A percentile compares a stretch with the other conserved stretches of the same genome.
These are phyloP conservation scores for Umbelopsis ramanniana DNA, from an alignment of 192 early-diverging fungal genomes.

Conservation along the genomic window DNA sequence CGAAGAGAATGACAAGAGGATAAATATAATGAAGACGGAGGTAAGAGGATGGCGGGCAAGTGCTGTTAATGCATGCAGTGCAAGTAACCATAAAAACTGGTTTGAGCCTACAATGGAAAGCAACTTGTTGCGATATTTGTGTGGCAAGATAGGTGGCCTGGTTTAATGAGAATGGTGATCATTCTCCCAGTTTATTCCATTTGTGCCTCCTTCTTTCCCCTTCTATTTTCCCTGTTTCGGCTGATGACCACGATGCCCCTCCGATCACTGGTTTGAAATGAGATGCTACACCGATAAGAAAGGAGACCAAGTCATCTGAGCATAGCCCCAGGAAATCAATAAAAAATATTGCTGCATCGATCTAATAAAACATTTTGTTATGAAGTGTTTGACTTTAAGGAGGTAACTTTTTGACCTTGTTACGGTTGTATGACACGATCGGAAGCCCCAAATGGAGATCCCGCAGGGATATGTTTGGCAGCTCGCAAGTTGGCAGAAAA, in stretches of 20 bases:
- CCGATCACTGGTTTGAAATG: too few species aligned
- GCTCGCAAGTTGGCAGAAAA: not conserved
- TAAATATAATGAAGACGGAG: not conserved
- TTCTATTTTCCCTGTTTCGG: not conserved
- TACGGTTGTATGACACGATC: not conserved
- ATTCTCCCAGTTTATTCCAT: not conserved
- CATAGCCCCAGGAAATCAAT: not conserved
- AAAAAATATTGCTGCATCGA: too few species aligned
- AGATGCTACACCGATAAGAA: not conserved
- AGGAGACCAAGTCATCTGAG: not conserved
- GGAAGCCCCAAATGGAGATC: not conserved
- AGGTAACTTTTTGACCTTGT: not conserved
- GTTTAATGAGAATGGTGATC: not conserved
- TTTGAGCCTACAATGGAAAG: slow-evolving; percentile 5
- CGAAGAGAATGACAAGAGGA: not conserved
- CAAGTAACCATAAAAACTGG: not conserved
- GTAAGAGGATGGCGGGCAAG: not conserved
- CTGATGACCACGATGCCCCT: too few species aligned
- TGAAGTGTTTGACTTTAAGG: not conserved
- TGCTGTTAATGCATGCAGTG: not conserved
- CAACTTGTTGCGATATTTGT: not conserved
- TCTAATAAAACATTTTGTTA: too few species aligned
- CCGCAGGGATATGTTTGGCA: not conserved
- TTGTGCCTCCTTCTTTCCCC: not conserved
- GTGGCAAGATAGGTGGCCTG: not conserved